Base-by-base conservation (phyloP, 805 yeast species). In the Grigorovia jiainica region DNA sequence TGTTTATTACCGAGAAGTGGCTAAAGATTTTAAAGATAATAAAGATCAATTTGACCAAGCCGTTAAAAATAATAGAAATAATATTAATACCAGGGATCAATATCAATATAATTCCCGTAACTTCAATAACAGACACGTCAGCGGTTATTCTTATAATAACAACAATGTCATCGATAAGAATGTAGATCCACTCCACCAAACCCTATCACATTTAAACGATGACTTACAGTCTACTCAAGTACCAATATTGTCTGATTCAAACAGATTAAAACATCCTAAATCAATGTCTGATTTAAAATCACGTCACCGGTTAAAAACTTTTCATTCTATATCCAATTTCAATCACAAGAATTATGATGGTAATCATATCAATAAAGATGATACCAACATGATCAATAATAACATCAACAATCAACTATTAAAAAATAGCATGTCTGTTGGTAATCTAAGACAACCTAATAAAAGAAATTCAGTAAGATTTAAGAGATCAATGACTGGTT, bases 261-360 rank as follows among this genome's bases (percentile, higher is more conserved):
- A 11, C n/a, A 10, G n/a, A 27, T 35, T 60, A 10, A 52, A 53
- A 36, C 62, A 60, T 35, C 63, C 61, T 2, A 52, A 54, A 32
- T 60, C 65, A 0, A 59, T 60, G 63, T 44, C 55, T 50, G 55
- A 60, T 20, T 42, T 61, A 32, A 53, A 58, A 16, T 7, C 30
- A 30, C 31, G 25, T n/a, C 19, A 23, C 24, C 18, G 7, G 24
- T 27, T 27, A 13, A n/a, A n/a, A n/a, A n/a, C n/a, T n/a, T n/a
- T n/a, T n/a, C n/a, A n/a, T n/a, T n/a, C n/a, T n/a, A n/a, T n/a
- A n/a, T n/a, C n/a, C n/a, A n/a, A n/a, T n/a, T n/a, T n/a, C n/a
- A n/a, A n/a, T n/a, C n/a, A n/a, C n/a, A 29, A 36, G 20, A 41
- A 17, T 9, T 9, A 20, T 20, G 27, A 15, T 15, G 24, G 25